These are phyloP conservation scores for Trametes cubensis DNA, from an alignment of 768 basidiomycete species.

Conservation along the genomic window DNA sequence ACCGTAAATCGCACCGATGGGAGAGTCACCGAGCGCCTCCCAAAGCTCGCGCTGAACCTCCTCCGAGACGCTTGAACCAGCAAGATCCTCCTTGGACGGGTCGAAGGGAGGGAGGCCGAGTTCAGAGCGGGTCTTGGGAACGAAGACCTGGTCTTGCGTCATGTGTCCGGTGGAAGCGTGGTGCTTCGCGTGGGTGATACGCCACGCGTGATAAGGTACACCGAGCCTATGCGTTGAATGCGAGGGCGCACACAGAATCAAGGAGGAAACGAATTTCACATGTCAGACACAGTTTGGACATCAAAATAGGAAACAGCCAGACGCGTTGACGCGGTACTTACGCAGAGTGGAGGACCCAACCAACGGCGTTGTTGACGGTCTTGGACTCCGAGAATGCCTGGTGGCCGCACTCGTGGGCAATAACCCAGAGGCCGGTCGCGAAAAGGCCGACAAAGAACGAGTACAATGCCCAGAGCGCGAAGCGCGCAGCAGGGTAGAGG, in stretches of 20 bases:
- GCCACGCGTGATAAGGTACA: slow-evolving; percentile 97
- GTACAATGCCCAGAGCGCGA: slow-evolving; percentile 80
- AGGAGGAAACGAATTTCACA: slow-evolving; percentile 21
- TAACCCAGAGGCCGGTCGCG: slow-evolving; percentile 91
- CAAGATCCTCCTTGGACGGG: slow-evolving; percentile 62
- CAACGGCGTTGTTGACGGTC: slow-evolving; percentile 87
- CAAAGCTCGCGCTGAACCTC: slow-evolving; percentile 72
- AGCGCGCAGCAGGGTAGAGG: slow-evolving; percentile 62
- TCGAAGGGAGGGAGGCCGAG: slow-evolving; percentile 67
- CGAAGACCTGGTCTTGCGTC: slow-evolving; percentile 95
- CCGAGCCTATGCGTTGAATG: slow-evolving; percentile 59
- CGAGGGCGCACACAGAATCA: background rate
- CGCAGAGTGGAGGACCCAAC: slow-evolving; percentile 92
- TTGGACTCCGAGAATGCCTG: slow-evolving; percentile 95
- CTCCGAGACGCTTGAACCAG: slow-evolving; percentile 64
- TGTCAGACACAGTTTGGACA: slow-evolving; percentile 22
- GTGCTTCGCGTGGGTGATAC: slow-evolving; percentile 92
- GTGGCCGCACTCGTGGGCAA: slow-evolving; percentile 95
- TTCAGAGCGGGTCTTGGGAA: slow-evolving; percentile 84
- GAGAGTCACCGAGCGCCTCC: slow-evolving; percentile 92
- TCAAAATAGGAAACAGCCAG: background rate
- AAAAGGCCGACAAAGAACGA: slow-evolving; percentile 83
- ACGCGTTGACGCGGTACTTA: slow-evolving; percentile 40
- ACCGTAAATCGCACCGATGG: slow-evolving; percentile 64
- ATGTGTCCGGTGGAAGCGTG: slow-evolving; percentile 94